Evolutionary conservation across 495 filamentous ascomycete species (phyloP).

Genomic region (Lichenothelia convexa): DNA sequence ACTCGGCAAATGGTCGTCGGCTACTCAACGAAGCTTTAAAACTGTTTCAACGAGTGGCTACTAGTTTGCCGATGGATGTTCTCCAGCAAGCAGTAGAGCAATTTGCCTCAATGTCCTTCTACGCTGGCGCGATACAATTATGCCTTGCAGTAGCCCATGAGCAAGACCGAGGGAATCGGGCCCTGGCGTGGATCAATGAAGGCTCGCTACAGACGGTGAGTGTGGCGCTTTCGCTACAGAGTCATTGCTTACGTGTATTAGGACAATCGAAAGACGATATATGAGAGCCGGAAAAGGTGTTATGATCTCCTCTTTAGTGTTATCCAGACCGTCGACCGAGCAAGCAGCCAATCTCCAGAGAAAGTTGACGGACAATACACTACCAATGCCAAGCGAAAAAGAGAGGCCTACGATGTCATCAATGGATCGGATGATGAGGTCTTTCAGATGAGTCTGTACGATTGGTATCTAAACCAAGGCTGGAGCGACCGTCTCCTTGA

Average conservation of each 20-base stretch:
- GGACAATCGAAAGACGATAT: conserved; percentile 50
- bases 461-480: conserved; percentile 79
- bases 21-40: conserved; percentile 74
- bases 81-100: conserved; percentile 57
- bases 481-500: conserved; percentile 70
- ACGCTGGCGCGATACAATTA: conserved; percentile 74
- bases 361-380: conserved; percentile 62
- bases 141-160: conserved; percentile 63
- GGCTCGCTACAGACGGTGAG: conserved; percentile 35
- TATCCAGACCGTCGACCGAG: conserved; percentile 55
- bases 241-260: conserved; percentile 16
- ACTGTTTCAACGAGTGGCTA: conserved; percentile 74
- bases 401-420: conserved; percentile 75
- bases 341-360: conserved; percentile 43
- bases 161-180: conserved; percentile 67
- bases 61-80: conserved; percentile 60
- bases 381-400: conserved; percentile 51
- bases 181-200: conserved; percentile 56
- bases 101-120: conserved; percentile 68
- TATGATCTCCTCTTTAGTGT: conserved; percentile 69
- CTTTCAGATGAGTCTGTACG: conserved; percentile 86
- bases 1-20: conserved; percentile 58
- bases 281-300: conserved; percentile 52
- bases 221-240: not conserved
- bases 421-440: conserved; percentile 74